Evolutionary conservation across 805 yeast species (phyloP), one percentile per base, ranked within the genome.

Genomic region (Lachancea thermotolerans): DNA sequence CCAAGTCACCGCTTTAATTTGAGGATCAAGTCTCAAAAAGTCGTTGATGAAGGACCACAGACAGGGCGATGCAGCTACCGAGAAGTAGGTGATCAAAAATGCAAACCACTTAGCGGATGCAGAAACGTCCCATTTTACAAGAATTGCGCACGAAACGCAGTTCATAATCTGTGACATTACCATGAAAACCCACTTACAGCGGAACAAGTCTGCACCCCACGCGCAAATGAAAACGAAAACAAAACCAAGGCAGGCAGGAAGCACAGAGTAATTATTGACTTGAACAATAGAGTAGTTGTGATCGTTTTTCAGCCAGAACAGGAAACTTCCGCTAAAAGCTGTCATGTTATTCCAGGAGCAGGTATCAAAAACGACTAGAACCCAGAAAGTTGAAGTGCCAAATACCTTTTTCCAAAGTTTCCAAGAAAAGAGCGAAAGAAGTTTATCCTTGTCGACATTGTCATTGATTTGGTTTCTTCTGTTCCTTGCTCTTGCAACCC

Each of bases 331-430:
- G 39, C 78, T 69, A 15, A 73, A 67, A 2, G 77, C 73, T 49
- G 78, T 79, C 59, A 74, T 74, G 56, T 77, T 75, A 64, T 81
- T 81, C 79, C 81, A 79, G 44, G 82, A 77, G 53, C 79, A 69
- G 32, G 78, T 70, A 52, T 78, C 76, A 65, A 78, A 76, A 6
- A 78, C 61, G 6, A 74, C 62, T 27, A 82, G 58, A 1, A 78
- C 71, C 63, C 79, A 81, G 48, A 83, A 70, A 41, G 77, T 76
- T 72, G 82, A 75, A 3, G 74, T 63, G 8, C 69, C 60, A 48
- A 80, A 70, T 2, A 77, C 73, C 39, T 67, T 64, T 51, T 71
- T 75, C 84, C 85, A 80, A 25, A 67, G 58, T 14, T 68, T 68
- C 64, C 49, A 70, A 62, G 64, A 71, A 65, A 59, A 62, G 36